A percentile compares a stretch with the other conserved stretches of the same genome.
These are phyloP conservation scores for Laburnicola sp. DNA, from an alignment of 2,329 filamentous ascomycete species.

Conservation along the genomic window DNA sequence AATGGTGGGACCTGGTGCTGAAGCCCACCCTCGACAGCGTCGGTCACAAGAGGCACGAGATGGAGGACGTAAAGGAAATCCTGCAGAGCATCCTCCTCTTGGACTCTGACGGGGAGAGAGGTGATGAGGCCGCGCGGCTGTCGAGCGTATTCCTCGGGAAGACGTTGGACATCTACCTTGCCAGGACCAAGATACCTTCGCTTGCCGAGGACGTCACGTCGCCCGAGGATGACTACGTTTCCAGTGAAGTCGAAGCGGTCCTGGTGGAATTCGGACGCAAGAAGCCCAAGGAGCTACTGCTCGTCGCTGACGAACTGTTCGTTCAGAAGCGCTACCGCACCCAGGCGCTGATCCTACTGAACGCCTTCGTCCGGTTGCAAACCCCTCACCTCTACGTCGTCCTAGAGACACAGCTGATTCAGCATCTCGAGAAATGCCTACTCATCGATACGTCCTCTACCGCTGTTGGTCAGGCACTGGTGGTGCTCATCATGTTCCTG, in stretches of 20 bases:
- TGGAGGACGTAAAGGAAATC: constrained; percentile 66
- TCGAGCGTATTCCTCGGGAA: constrained; percentile 60
- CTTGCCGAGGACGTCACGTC: constrained; percentile 45
- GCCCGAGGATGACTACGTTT: constrained; percentile 51
- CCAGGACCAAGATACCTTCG: constrained; percentile 45
- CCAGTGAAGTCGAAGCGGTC: constrained; percentile 57
- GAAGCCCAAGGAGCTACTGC: constrained; percentile 71
- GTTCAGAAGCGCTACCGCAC: constrained; percentile 66
- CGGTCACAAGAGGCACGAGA: constrained; percentile 64
- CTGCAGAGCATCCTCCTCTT: constrained; percentile 66
- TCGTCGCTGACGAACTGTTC: constrained; percentile 66
- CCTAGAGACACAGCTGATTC: constrained; percentile 71
- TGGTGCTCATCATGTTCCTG: constrained; percentile 76
- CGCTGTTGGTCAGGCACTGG: constrained; percentile 73
- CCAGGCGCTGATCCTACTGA: constrained; percentile 67
- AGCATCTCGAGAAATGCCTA: constrained; percentile 71
- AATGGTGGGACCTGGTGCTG: constrained; percentile 72
- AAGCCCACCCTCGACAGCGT: constrained; percentile 61
- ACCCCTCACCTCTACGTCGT: constrained; percentile 79
- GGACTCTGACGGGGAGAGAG: constrained; percentile 60
- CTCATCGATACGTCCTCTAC: constrained; percentile 78
- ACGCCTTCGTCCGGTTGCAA: constrained; percentile 72
- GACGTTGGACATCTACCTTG: constrained; percentile 50
- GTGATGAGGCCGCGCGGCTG: constrained; percentile 49
- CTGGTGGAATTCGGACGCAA: constrained; percentile 64